Evolutionary conservation across 1,284 basidiomycete species (phyloP), one percentile per base, ranked within the genome.

Genomic region (Fomes fomentarius): DNA sequence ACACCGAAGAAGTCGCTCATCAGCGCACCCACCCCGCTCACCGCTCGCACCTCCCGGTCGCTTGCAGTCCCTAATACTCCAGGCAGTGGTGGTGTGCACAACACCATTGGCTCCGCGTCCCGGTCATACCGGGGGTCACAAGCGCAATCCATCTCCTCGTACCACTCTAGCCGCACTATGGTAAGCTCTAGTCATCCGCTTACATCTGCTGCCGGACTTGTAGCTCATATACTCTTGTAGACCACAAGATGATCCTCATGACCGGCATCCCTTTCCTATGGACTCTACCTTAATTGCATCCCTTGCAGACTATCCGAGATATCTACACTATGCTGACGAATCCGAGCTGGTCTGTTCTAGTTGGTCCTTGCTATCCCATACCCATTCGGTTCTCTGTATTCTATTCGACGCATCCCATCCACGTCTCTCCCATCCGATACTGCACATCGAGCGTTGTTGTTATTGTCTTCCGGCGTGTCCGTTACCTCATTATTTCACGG

Each of bases 1-100:
- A 92, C 91, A 5, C 91, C 91, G 24, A 93, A 92, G 77, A 93
- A 93, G 73, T 89, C 89, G 9, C 80, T 89, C 65, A 93, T 93
- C 63, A 86, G 90, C 67, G 91, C 90, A 11, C 91, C 91, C 4
- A 91, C 91, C 2, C 91, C 91, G 4, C 76, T 93, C 56, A 88
- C 89, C 35, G 88, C 90, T 56, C 85, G 90, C 44, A 78, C 81
- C 15, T 75, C 83, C 8, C 81, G 89, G 24, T 76, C 77, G 21
- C 71, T 75, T 9, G 79, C 80, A 50, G 77, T 80, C 19, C 77
- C 83, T 24, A 79, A 79, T 49, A 90, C 89, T 9, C 87, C 89
- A 9, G 80, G 76, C 65, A 73, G 66, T 57, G 79, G 72, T 11
- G 63, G 68, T 34, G 55, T 66, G 59, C 70, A 73, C 47, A 61